Percentiles rank a stretch among this genome's conserved stretches.
phyloP scores from a whole-genome alignment of 2,329 filamentous ascomycete genomes.

The Colletotrichum chrysophilum region DNA sequence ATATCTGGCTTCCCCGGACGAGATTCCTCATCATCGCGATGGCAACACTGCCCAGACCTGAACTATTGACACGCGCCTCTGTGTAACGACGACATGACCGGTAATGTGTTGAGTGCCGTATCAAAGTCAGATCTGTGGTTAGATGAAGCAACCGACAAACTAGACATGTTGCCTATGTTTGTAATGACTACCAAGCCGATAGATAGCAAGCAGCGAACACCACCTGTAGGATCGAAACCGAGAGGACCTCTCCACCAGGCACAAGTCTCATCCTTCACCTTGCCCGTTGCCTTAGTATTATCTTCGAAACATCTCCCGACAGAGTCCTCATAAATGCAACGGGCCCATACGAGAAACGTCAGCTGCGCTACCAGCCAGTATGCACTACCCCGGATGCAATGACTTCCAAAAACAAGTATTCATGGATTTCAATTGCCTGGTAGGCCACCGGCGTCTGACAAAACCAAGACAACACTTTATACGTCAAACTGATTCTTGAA shows the following conservation, averaged over 20 bases:
- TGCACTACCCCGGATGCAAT: fast-evolving
- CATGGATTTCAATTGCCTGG: neutral
- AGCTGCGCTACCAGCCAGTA: fast-evolving
- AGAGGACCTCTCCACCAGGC: fast-evolving
- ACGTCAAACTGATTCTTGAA: neutral
- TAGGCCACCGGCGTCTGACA: fast-evolving
- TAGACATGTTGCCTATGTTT: too few species aligned
- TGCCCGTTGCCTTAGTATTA: neutral
- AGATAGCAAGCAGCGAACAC: neutral
- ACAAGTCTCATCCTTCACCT: neutral
- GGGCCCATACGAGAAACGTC: fast-evolving
- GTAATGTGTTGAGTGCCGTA: neutral
- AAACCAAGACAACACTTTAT: neutral
- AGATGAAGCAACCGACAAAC: too few species aligned
- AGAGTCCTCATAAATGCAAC: neutral
- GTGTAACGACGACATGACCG: neutral
- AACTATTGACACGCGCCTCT: neutral
- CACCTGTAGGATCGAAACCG: neutral
- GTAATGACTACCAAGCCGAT: too few species aligned
- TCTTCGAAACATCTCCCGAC: neutral
- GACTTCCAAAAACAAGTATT: too few species aligned
- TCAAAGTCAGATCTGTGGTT: neutral
- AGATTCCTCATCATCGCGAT: fast-evolving
- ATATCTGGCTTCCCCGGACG: neutral
- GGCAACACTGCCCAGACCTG: fast-evolving